Evolutionary conservation across 2,329 filamentous ascomycete species (phyloP).

Genomic region (Trichoderma atrobrunneum): DNA sequence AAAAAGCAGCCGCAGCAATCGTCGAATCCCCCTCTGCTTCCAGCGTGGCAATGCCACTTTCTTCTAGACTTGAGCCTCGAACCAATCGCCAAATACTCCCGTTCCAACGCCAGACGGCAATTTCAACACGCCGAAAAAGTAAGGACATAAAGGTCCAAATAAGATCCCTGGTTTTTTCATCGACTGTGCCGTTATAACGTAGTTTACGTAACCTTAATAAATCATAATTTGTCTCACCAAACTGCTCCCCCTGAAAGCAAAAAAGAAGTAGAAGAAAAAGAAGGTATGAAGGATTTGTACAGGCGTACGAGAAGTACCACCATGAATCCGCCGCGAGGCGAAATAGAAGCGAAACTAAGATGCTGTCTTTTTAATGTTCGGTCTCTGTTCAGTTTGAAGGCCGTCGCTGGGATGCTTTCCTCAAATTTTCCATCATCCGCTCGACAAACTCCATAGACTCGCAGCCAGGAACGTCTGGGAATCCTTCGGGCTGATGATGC

Average conservation of each 20-base stretch:
- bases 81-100: constrained; percentile 4
- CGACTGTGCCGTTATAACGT: not conserved
- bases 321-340: not conserved
- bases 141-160: not conserved
- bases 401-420: constrained; percentile 36
- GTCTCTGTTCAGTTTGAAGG: not conserved
- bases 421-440: constrained; percentile 51
- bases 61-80: constrained; percentile 1
- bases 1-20: not conserved
- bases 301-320: not conserved
- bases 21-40: not conserved
- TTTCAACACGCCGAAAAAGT: not conserved
- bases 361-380: not conserved
- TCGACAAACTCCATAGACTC: constrained; percentile 51
- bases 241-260: not conserved
- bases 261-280: not conserved
- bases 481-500: constrained; percentile 29
- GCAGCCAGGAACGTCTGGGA: constrained; percentile 42
- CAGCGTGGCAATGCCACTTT: not conserved
- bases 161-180: not conserved
- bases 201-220: not conserved
- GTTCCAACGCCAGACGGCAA: constrained; percentile 8
- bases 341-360: not conserved
- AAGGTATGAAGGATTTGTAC: not conserved
- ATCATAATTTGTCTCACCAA: constrained; percentile 1